Conservation (phyloP, 352 stramenopile species). For the Globisporangium heterothallicum region DNA sequence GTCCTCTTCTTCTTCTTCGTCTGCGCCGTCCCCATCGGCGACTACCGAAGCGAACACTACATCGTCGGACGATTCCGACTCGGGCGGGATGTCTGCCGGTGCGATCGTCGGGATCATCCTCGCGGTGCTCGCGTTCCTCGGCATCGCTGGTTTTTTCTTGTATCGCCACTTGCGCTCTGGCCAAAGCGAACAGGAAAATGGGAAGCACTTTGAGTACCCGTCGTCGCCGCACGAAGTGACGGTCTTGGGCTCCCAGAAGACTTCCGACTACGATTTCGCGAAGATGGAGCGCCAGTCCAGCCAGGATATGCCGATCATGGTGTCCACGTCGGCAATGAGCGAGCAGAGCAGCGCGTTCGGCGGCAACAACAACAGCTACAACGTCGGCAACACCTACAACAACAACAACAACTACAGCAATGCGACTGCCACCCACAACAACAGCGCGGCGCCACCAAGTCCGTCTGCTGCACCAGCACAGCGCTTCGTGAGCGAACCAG, state of each 20-base stretch:
- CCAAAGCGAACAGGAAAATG: conserved; percentile 14
- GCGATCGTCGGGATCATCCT: conserved; percentile 38
- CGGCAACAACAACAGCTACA: conserved; percentile 13
- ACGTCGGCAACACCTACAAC: conserved; percentile 7
- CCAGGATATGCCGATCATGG: conserved; percentile 18
- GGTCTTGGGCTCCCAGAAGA: conserved; percentile 20
- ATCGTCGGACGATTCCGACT: conserved; percentile 1
- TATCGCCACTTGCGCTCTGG: conserved; percentile 21
- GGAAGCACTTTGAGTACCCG: conserved; percentile 31
- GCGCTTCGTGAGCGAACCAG: conserved; percentile 12
- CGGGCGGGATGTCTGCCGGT: conserved; percentile 32
- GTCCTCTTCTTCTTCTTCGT: neutral
- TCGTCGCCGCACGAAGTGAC: conserved; percentile 14
- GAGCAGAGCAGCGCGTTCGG: conserved; percentile 1
- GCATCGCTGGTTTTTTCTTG: conserved; percentile 29
- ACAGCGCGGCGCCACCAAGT: conserved; percentile 9
- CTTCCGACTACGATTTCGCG: conserved; percentile 15
- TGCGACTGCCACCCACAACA: neutral
- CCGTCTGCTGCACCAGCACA: conserved; percentile 1
- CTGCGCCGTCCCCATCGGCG: neutral
- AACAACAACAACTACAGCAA: conserved; percentile 8
- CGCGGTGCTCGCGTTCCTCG: conserved; percentile 29
- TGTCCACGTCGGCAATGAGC: neutral
- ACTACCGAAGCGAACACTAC: conserved; percentile 4
- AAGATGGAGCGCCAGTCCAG: conserved; percentile 19